phyloP scores from a whole-genome alignment of 345 rosid species.

The Stellera chamaejasme region DNA sequence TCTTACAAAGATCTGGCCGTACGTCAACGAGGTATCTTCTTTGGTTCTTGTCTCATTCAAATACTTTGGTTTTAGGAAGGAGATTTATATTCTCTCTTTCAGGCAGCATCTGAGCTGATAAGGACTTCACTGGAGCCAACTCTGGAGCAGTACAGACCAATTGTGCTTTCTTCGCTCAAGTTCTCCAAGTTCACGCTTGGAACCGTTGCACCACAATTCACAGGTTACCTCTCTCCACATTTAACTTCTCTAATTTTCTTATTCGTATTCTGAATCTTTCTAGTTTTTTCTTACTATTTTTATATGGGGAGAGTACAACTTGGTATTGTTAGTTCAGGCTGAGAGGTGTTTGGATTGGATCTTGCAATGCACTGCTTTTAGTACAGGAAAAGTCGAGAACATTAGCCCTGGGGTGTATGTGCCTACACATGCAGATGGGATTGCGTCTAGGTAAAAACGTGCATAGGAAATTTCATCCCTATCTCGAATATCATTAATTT shows the following conservation, averaged over 20 bases:
- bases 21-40: constrained; percentile 52
- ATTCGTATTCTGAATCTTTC: not conserved
- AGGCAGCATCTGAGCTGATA: constrained; percentile 94
- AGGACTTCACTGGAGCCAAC: constrained; percentile 72
- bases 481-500: too few relatives aligned
- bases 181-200: constrained; percentile 90
- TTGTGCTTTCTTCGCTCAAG: constrained; percentile 62
- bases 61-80: constrained; percentile 4
- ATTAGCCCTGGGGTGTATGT: too few relatives aligned
- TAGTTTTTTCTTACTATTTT: too few relatives aligned
- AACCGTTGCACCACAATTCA: constrained; percentile 89
- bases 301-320: too few relatives aligned
- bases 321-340: too few relatives aligned
- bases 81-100: not conserved
- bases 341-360: too few relatives aligned
- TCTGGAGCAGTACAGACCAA: constrained; percentile 78
- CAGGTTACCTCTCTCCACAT: constrained; percentile 76
- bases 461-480: too few relatives aligned
- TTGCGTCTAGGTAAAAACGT: too few relatives aligned
- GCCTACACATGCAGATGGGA: too few relatives aligned
- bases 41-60: not conserved
- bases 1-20: constrained; percentile 89
- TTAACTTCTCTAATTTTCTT: not conserved
- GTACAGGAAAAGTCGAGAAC: too few relatives aligned
- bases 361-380: too few relatives aligned